phyloP scores from a whole-genome alignment of 257 asterid genomes.

The Solanum sitiens region DNA sequence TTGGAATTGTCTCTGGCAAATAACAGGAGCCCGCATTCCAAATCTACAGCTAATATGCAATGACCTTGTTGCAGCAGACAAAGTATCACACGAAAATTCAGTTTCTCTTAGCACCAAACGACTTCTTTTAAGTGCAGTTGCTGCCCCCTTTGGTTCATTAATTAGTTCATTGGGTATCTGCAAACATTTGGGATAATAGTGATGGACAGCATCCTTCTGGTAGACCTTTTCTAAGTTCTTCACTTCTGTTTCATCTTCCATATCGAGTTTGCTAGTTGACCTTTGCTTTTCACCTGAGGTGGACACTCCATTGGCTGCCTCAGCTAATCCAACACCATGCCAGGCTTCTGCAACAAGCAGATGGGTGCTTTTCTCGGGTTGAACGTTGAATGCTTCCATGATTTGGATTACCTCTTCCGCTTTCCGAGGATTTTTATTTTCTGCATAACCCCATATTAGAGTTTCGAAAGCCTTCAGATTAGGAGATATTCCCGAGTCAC shows the following conservation, averaged over 20 bases:
- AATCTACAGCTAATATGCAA: conserved; percentile 22
- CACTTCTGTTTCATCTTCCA: conserved; percentile 3
- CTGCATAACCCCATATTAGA: conserved; percentile 44
- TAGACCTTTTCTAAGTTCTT: conserved; percentile 39
- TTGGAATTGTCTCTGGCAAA: conserved; percentile 32
- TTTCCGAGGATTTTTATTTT: conserved; percentile 50
- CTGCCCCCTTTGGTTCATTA: conserved; percentile 31
- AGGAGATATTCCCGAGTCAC: conserved; percentile 38
- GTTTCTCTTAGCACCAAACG: conserved; percentile 40
- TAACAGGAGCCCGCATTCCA: conserved; percentile 22
- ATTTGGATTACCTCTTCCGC: conserved; percentile 38
- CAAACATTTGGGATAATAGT: conserved; percentile 19
- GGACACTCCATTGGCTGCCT: conserved; percentile 29
- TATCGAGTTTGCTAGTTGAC: neutral
- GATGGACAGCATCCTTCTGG: conserved; percentile 21
- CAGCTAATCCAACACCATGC: conserved; percentile 25
- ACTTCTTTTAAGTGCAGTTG: conserved; percentile 15
- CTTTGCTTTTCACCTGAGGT: conserved; percentile 4
- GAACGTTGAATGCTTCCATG: conserved; percentile 35
- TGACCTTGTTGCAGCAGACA: conserved; percentile 24
- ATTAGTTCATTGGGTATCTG: conserved; percentile 43
- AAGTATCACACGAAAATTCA: conserved; percentile 25
- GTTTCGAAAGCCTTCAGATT: conserved; percentile 56
- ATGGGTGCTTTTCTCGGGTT: conserved; percentile 38
- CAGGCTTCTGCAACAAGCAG: conserved; percentile 39